Percentiles rank a stretch among this genome's conserved stretches.
Evolutionary conservation across 768 basidiomycete genomes (phyloP).

Genomic region (Tricholoma sp.): DNA sequence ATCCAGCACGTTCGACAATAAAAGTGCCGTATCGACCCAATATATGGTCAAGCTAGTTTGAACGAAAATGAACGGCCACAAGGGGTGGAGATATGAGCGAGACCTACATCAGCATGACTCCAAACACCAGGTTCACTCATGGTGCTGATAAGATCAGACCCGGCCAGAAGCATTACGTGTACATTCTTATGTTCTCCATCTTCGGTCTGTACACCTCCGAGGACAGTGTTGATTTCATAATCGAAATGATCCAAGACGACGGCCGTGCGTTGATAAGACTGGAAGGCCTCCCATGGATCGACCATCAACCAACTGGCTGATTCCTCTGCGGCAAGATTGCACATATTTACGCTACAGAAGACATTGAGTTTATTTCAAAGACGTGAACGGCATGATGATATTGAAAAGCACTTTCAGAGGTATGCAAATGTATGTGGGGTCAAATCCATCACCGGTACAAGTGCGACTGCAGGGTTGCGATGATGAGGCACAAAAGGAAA

Average conservation of each 20-base stretch:
- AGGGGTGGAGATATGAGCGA: conserved; percentile 14
- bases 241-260: conserved; percentile 98
- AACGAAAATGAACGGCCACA: conserved; percentile 7
- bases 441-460: neutral
- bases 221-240: conserved; percentile 82
- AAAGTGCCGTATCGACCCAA: conserved; percentile 91
- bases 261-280: conserved; percentile 92
- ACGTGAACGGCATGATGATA: conserved; percentile 15
- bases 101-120: conserved; percentile 85
- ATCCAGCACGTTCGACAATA: conserved; percentile 93
- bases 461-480: neutral
- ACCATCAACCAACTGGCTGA: conserved; percentile 96
- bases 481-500: conserved; percentile 10
- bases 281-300: conserved; percentile 96
- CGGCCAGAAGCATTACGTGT: conserved; percentile 91
- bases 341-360: conserved; percentile 71
- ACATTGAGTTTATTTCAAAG: conserved; percentile 4
- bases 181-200: conserved; percentile 73
- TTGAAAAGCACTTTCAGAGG: conserved; percentile 6
- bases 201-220: conserved; percentile 72
- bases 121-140: conserved; percentile 99
- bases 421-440: neutral
- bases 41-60: conserved; percentile 84
- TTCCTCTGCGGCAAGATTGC: conserved; percentile 83
- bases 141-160: conserved; percentile 95